Evolutionary conservation across 2,329 filamentous ascomycete genomes (phyloP), one percentile per base, ranked within the genome.

Genomic region (Talaromyces sp.): DNA sequence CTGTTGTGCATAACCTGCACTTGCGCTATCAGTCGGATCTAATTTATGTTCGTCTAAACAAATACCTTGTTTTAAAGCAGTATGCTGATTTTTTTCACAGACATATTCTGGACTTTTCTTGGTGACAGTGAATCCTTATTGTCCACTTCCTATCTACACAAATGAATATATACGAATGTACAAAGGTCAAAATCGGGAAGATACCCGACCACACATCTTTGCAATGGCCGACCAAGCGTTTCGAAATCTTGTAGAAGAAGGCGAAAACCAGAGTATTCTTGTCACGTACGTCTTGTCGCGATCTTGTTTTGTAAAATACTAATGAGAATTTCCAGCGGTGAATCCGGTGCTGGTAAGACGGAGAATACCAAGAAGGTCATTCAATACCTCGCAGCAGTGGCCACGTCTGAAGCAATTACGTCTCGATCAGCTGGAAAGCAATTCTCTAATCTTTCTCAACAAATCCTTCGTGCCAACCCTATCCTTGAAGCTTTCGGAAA

Each of bases 301-400:
- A 9, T 32, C n/a, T 19, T 31, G 21, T 52, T 2, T 27, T 9
- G n/a, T 21, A 17, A 27, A 19, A 8, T 46, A 19, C 17, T 62
- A 55, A 56, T 35, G 7, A 14, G 4, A 14, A 31, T 57, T n/a
- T 3, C 1, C 46, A 83, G 82, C 2, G 95, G 95, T 76, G 95
- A 99, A 78, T 99, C 95, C 19, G 95, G 95, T 71, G 95, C 95
- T 35, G 95, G 95, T 68, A 99, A 99, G 79, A 99, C 95, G 0
- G 95, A 99, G 74, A 99, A 99, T 73, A 99, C 95, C 17, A 99
- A 99, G 73, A 99, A 99, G 75, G 95, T 99, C 67, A 99, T 99
- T 59, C 96, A 99, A 70, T 99, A 99, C 71, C 86, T 99, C 50
- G 95, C 95, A 14, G 92, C 95, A 1, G 95, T 99, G 52, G 95